Percentiles rank a stretch among this genome's conserved stretches.
Evolutionary conservation across 2,329 filamentous ascomycete genomes (phyloP).

Genomic region (Alternaria dauci): DNA sequence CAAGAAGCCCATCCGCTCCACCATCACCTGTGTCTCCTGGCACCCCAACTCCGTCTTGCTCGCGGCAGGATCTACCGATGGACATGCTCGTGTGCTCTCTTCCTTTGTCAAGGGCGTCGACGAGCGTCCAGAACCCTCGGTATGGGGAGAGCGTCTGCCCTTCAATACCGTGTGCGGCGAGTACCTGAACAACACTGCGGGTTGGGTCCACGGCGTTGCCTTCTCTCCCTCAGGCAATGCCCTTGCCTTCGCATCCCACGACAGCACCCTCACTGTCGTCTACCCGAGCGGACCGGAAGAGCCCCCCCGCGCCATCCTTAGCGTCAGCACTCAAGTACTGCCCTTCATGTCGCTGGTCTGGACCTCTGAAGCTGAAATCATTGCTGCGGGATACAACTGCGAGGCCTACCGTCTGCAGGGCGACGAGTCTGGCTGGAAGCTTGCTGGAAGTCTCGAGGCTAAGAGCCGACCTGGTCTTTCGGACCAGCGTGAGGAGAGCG

Average conservation of each 20-base stretch:
- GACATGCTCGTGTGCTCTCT: constrained; percentile 92
- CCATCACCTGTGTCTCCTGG: constrained; percentile 94
- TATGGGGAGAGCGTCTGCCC: constrained; percentile 93
- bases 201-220: constrained; percentile 92
- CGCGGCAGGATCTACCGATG: constrained; percentile 95
- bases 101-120: constrained; percentile 97
- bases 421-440: constrained; percentile 79
- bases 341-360: constrained; percentile 94
- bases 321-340: constrained; percentile 85
- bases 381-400: constrained; percentile 88
- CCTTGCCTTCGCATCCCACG: constrained; percentile 93
- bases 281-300: constrained; percentile 93
- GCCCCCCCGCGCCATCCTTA: constrained; percentile 88
- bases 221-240: constrained; percentile 93
- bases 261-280: constrained; percentile 95
- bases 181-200: constrained; percentile 93
- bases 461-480: constrained; percentile 69
- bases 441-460: constrained; percentile 80
- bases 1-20: constrained; percentile 98
- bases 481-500: constrained; percentile 83
- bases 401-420: constrained; percentile 92
- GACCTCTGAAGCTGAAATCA: constrained; percentile 90
- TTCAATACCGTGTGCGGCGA: constrained; percentile 99
- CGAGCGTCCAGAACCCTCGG: constrained; percentile 80
- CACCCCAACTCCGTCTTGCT: constrained; percentile 97